Evolutionary conservation across 2,329 filamentous ascomycete species (phyloP), one percentile per base, ranked within the genome.

Genomic region (Stemphylium lycopersici): DNA sequence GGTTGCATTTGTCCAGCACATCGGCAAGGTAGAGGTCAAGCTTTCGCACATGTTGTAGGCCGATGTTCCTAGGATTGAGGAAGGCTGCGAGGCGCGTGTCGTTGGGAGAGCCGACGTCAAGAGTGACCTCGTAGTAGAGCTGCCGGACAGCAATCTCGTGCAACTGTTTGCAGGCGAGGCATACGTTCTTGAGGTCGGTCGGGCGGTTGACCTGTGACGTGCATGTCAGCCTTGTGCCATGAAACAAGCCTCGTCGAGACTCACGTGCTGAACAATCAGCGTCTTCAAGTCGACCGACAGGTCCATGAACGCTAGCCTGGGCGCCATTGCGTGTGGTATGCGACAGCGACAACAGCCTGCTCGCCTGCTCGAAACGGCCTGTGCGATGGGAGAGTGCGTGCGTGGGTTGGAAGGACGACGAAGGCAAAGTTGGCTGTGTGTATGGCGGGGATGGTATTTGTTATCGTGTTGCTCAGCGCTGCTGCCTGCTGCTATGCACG

Each of bases 111-210:
- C 80, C 80, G 16, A 82, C 71, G 43, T 81, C 79, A 52, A 82
- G 76, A 13, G 73, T 72, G 55, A 82, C 77, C 56, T 77, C 73
- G 55, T 76, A 69, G 65, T 82, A 82, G 29, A 82, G 75, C 42
- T 71, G 68, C 49, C 76, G 78, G 39, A 77, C 77, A 42, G 78
- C 73, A 62, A 81, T 75, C 29, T 78, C 68, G 65, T 80, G 78
- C 16, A 81, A 69, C 52, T 79, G 74, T 52, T 78, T 79, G 68
- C 74, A 79, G 6, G 76, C 74, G 33, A 81, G 76, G 57, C 79
- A 81, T 39, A 81, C 66, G 49, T 73, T 78, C 56, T 77, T 77
- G 62, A 81, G 77, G 56, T 81, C 78, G 53, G 77, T 78, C 4
- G 79, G 79, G 13, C 79, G 78, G 42, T 65, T 74, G 48, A 81